Percentiles rank a stretch among this genome's conserved stretches.
phyloP scores from a whole-genome alignment of 805 yeast genomes.

The Yamadazyma insecticola region DNA sequence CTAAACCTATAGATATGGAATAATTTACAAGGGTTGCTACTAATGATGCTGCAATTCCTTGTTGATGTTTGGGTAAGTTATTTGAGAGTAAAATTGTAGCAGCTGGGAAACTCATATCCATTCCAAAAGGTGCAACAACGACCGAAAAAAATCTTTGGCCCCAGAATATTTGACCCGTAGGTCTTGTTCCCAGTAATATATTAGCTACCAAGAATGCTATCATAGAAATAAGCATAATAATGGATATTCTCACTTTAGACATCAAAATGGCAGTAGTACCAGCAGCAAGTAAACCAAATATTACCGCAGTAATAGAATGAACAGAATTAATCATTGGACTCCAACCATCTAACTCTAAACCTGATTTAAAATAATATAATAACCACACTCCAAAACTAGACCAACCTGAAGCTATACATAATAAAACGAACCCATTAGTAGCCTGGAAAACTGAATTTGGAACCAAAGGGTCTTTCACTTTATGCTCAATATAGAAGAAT shows the following conservation, averaged over 20 bases:
- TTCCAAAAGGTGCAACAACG: constrained; percentile 59
- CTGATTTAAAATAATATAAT: constrained; percentile 51
- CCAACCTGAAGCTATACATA: constrained; percentile 64
- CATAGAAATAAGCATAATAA: constrained; percentile 48
- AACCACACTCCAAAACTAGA: constrained; percentile 71
- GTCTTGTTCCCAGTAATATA: constrained; percentile 49
- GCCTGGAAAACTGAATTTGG: constrained; percentile 46
- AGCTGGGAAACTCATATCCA: constrained; percentile 79
- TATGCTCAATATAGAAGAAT: constrained; percentile 48
- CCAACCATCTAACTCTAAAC: constrained; percentile 15
- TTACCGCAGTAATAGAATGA: constrained; percentile 20
- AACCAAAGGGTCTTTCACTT: constrained; percentile 46
- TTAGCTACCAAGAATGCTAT: constrained; percentile 49
- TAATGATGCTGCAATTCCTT: constrained; percentile 75
- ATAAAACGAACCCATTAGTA: constrained; percentile 45
- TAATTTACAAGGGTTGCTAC: constrained; percentile 69
- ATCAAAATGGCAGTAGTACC: constrained; percentile 45
- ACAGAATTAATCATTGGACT: constrained; percentile 22
- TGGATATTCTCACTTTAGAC: constrained; percentile 42
- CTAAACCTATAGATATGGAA: constrained; percentile 42
- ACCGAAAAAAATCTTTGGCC: constrained; percentile 51
- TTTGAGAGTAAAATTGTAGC: constrained; percentile 59
- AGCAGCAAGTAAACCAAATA: constrained; percentile 56
- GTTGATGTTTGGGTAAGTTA: constrained; percentile 55
- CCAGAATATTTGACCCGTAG: constrained; percentile 59